Percentiles rank a stretch among this genome's conserved stretches.
Conservation (phyloP, 306 rosid species). For the Castanea crenata region DNA sequence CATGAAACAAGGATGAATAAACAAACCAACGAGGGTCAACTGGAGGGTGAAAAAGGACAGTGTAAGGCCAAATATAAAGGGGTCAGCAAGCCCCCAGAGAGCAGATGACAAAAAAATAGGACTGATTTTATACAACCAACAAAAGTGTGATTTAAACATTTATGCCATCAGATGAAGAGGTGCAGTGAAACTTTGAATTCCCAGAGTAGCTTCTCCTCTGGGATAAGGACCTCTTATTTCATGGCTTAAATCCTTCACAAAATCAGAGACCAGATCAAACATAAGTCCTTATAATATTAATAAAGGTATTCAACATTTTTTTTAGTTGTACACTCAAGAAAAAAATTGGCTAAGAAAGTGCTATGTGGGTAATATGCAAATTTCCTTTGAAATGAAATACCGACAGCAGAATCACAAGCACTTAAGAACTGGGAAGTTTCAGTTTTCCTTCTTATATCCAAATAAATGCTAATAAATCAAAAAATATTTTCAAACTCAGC, state of each 20-base stretch:
- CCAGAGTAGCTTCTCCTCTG: neutral
- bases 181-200: neutral
- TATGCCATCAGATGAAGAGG: neutral
- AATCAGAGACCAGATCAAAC: neutral
- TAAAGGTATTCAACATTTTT: neutral
- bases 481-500: neutral
- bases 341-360: neutral
- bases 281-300: neutral
- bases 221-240: neutral
- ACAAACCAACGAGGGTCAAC: neutral
- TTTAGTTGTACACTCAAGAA: neutral
- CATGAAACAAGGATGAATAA: neutral
- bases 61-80: neutral
- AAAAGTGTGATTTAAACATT: neutral
- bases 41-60: neutral
- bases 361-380: neutral
- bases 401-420: neutral
- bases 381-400: neutral
- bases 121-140: neutral
- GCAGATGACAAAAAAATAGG: neutral
- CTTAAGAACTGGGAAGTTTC: neutral
- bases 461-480: neutral
- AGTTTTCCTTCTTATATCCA: neutral
- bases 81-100: neutral
- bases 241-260: neutral